These are phyloP conservation scores for Coriolopsis trogii DNA, from an alignment of 1,284 basidiomycete genomes.

Conservation along the genomic window DNA sequence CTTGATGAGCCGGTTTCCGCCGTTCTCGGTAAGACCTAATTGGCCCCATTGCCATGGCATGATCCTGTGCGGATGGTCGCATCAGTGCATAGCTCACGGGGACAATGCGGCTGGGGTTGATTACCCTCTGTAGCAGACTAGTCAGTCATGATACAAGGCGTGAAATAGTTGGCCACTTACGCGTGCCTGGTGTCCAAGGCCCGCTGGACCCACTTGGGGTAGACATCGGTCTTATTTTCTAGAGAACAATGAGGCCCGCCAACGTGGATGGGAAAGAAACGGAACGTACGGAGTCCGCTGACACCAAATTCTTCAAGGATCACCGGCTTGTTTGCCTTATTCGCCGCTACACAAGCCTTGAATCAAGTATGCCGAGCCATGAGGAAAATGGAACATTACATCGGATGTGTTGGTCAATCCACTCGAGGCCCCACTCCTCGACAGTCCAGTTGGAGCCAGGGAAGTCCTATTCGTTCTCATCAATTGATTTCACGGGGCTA, in stretches of 20 bases:
- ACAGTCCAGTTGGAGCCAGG: constrained; percentile 55
- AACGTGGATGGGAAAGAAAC: not conserved
- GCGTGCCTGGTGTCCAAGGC: constrained; percentile 53
- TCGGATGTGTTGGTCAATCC: constrained; percentile 52
- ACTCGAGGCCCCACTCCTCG: constrained; percentile 53
- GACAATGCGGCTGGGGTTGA: not conserved
- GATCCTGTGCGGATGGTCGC: constrained; percentile 38
- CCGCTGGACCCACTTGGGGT: constrained; percentile 51
- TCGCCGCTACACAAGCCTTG: constrained; percentile 42
- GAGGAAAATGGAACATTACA: constrained; percentile 31
- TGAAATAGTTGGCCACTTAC: constrained; percentile 36
- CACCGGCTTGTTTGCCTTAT: constrained; percentile 51
- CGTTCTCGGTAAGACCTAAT: constrained; percentile 50
- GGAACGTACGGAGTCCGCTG: constrained; percentile 40
- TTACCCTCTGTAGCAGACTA: constrained; percentile 19
- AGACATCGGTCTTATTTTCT: constrained; percentile 56
- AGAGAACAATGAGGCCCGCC: not conserved
- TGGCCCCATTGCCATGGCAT: constrained; percentile 64
- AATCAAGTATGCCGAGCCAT: not conserved
- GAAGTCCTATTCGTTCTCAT: constrained; percentile 40
- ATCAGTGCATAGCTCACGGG: too few species aligned
- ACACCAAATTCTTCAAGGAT: constrained; percentile 61
- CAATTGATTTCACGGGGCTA: not conserved
- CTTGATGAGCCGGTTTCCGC: constrained; percentile 56
- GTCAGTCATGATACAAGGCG: not conserved